A percentile compares a stretch with the other conserved stretches of the same genome.
Conservation (phyloP, 768 basidiomycete genomes). For the Asterophora lycoperdoides region DNA sequence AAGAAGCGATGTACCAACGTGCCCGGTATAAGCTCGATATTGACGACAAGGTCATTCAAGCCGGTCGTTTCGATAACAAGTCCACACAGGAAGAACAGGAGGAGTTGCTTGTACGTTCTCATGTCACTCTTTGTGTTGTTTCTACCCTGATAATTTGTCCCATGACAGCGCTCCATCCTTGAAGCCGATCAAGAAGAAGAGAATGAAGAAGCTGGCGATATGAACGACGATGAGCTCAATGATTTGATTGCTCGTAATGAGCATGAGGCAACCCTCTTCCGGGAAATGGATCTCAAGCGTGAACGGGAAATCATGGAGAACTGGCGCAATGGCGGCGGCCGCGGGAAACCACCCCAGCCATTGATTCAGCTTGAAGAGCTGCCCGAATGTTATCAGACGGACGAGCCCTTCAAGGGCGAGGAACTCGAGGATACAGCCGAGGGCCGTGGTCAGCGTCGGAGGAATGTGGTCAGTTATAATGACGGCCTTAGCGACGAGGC, state of each 20-base stretch:
- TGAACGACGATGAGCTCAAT: conserved; percentile 94
- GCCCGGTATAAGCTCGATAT: conserved; percentile 96
- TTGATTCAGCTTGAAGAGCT: conserved; percentile 88
- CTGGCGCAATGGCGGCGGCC: conserved; percentile 73
- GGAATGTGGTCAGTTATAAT: conserved; percentile 86
- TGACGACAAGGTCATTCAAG: conserved; percentile 99
- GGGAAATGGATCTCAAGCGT: conserved; percentile 77
- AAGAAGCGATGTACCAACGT: conserved; percentile 95
- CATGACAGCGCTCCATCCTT: conserved; percentile 73
- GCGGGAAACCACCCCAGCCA: conserved; percentile 69
- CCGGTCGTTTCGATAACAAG: conserved; percentile 98
- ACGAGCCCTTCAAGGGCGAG: conserved; percentile 68
- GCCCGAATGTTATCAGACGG: conserved; percentile 85
- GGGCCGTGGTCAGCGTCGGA: conserved; percentile 81
- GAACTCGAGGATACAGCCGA: conserved; percentile 62
- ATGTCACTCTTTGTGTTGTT: neutral
- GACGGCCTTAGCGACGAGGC: conserved; percentile 94
- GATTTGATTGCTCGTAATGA: conserved; percentile 86
- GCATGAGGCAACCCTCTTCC: conserved; percentile 71
- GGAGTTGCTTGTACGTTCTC: conserved; percentile 74
- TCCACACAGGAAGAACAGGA: conserved; percentile 98
- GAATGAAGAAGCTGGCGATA: conserved; percentile 85
- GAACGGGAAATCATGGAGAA: conserved; percentile 57
- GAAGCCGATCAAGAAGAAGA: conserved; percentile 89
- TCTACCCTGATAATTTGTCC: conserved; percentile 1